Base-by-base conservation (phyloP, 257 asterid species). In the Orobanche coerulescens region DNA sequence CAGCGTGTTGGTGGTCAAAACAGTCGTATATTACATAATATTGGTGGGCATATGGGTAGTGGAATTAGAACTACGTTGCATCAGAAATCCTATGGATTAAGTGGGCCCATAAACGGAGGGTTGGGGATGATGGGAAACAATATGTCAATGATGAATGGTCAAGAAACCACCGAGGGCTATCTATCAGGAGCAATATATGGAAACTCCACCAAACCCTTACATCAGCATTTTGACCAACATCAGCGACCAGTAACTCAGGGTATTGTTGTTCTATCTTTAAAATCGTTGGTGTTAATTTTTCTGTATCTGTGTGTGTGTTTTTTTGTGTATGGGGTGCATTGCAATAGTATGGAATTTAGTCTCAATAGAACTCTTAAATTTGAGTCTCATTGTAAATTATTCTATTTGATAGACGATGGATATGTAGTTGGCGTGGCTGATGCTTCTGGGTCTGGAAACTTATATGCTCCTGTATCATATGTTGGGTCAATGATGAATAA, bases 31-130 rank as follows among this genome's bases (percentile, higher is more conserved):
- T 79, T 90, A 73, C 99, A 83, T 71, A 83, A 76, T 62, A 82
- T 84, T 69, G 94, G 95, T 54, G 86, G 91, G 70, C 90, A 81
- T 70, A 75, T 85, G 89, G 78, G 83, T 60, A 84, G 88, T 69
- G 96, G 81, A 63, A 71, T 82, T 55, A 86, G 92, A 78, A 73
- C 99, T 79, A 78, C 85, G 16, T 65, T 87, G 83, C 93, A 80
- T 76, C 85, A 80, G 61, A 84, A 82, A 76, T 61, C 95, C 9
- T 77, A 80, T 75, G 92, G 86, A 39, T 73, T 80, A 67, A 81
- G 79, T 62, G 93, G 81, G 67, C 50, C 88, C 70, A 73, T 78
- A 53, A 82, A 73, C 64, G 89, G 79, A 50, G 95, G 94, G 33
- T 33, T 81, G 47, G 96, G 92, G 58, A 79, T 81, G 81, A 67